Evolutionary conservation across 257 asterid genomes (phyloP), one percentile per base, ranked within the genome.

Genomic region (Solanum rostratum): DNA sequence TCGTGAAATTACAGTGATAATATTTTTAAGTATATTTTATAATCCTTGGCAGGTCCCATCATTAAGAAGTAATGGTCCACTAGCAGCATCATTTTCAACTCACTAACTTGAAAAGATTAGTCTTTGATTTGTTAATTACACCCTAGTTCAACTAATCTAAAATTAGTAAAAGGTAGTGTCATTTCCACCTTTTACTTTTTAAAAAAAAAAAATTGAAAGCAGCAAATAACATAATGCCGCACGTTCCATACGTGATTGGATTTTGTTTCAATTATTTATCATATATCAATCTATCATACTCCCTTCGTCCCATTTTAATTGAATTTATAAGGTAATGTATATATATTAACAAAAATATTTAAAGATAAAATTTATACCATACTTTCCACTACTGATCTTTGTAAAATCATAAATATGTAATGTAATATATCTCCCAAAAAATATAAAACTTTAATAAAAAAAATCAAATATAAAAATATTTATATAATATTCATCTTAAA

Each of bases 151-250:
- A 8, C 24, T 52, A 27, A 65, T 22, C 13, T 74, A 33, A 74
- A 10, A 13, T 46, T 50, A 1, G 45, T 78, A 50, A 78, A 50
- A 50, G 29, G 63, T 37, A 41, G 43, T 60, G 55, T 41, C 84
- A 37, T 80, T 54, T 54, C 60, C 43, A 46, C 81, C 39, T 30
- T 81, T 81, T 30, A 54, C 74, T 24, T 79, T 85, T 10, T 60
- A 16, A 16, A 43, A 20, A 20, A 22, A 15, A 27, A 52, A 19
- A 62, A 53, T 7, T 27, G 8, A 50, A 69, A 52, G 20, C 6
- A 20, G 86, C 70, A 11, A 83, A 83, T 85, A 37, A 43, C 71
- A 81, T 52, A 74, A 80, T 84, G 84, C 74, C 81, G 55, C 57
- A 45, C 81, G 65, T 37, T 81, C n/a, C 49, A 53, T 66, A 70